Conservation (phyloP, 768 basidiomycete genomes). For the Leccinum sublutescens region DNA sequence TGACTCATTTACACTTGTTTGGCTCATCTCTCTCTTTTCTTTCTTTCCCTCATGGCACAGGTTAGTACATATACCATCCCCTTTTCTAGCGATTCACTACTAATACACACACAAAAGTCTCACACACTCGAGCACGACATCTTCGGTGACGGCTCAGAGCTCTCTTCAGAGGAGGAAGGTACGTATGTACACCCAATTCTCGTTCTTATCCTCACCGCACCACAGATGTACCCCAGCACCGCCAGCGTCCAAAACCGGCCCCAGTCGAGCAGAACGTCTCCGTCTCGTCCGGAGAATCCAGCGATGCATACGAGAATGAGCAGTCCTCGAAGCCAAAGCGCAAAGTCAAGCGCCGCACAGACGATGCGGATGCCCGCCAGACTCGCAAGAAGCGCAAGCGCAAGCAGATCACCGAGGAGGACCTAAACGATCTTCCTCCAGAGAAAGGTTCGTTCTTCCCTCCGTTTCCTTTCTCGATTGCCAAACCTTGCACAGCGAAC, state of each 20-base stretch:
- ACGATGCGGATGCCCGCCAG: constrained; percentile 38
- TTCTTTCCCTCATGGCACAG: constrained; percentile 9
- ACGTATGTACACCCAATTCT: neutral
- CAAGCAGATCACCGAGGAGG: constrained; percentile 60
- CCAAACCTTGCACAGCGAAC: constrained; percentile 48
- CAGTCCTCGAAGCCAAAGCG: constrained; percentile 27
- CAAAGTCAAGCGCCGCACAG: constrained; percentile 39
- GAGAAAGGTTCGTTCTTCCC: constrained; percentile 60
- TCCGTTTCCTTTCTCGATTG: neutral
- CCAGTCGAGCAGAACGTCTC: constrained; percentile 36
- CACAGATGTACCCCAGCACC: constrained; percentile 44
- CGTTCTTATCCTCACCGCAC: constrained; percentile 2
- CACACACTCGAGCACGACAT: constrained; percentile 60
- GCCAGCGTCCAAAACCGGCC: constrained; percentile 34
- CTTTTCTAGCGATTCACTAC: no score
- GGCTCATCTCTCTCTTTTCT: neutral
- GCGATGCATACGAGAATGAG: constrained; percentile 53
- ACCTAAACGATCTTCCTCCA: constrained; percentile 66
- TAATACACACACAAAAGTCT: neutral
- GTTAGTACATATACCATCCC: neutral
- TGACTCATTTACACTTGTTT: constrained; percentile 17
- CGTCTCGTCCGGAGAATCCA: constrained; percentile 41
- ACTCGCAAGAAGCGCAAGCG: constrained; percentile 55
- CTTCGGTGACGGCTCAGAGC: constrained; percentile 84
- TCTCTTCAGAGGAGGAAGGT: constrained; percentile 72